Percentiles rank a stretch among this genome's conserved stretches.
Conservation (phyloP, 495 filamentous ascomycete species). For the Rhypophila decipiens region DNA sequence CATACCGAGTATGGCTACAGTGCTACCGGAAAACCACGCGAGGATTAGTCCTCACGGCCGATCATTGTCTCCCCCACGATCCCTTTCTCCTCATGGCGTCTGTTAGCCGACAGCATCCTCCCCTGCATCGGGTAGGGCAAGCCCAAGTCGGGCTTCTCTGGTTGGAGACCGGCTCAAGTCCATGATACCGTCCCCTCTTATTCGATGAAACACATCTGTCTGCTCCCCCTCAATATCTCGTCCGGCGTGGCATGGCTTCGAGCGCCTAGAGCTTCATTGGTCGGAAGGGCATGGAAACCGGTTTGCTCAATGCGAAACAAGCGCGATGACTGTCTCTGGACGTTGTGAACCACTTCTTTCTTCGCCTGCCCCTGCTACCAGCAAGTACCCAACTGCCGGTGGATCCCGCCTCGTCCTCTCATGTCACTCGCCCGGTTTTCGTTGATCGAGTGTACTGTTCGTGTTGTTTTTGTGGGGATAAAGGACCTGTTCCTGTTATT, state of each 20-base stretch:
- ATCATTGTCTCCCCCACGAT: too few relatives aligned
- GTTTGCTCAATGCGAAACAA: slow-evolving; percentile 26
- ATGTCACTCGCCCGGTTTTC: neutral
- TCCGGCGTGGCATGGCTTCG: slow-evolving; percentile 10
- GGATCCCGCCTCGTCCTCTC: too few relatives aligned
- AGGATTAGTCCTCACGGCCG: slow-evolving; percentile 2
- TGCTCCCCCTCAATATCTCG: slow-evolving; percentile 4
- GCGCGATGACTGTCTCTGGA: slow-evolving; percentile 11
- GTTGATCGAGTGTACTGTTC: neutral
- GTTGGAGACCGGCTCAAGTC: slow-evolving; percentile 10
- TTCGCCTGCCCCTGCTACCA: slow-evolving; percentile 8
- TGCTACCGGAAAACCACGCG: neutral
- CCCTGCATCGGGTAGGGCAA: neutral
- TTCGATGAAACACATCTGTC: slow-evolving; percentile 14
- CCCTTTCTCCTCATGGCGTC: too few relatives aligned
- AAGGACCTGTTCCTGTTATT: too few relatives aligned
- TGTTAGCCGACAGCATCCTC: too few relatives aligned
- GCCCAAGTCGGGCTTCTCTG: neutral
- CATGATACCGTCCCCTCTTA: slow-evolving; percentile 2
- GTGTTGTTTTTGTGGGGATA: too few relatives aligned
- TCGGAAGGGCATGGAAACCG: slow-evolving; percentile 18
- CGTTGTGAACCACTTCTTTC: slow-evolving; percentile 18
- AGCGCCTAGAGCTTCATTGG: slow-evolving; percentile 33
- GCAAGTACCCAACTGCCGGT: neutral
- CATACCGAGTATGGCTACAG: slow-evolving; percentile 1